Evolutionary conservation across 306 rosid genomes (phyloP).

Genomic region (Luffa acutangula): DNA sequence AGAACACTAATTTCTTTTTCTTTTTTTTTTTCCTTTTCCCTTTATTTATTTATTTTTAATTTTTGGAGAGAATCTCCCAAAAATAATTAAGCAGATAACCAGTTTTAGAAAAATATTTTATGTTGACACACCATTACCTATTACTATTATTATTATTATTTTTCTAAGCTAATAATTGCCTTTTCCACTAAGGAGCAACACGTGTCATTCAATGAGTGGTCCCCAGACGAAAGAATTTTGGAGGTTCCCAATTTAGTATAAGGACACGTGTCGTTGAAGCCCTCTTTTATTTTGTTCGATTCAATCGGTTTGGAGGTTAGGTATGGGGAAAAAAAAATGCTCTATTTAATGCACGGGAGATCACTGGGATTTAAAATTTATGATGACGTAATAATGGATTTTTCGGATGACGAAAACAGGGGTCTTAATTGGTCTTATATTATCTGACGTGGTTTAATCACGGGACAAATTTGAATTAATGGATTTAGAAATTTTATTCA

Average conservation of each 20-base stretch:
- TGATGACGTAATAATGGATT: conserved; percentile 3
- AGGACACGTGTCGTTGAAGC: conserved; percentile 28
- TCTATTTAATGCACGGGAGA: neutral
- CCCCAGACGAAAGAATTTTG: conserved; percentile 17
- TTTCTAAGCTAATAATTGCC: neutral
- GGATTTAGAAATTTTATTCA: neutral
- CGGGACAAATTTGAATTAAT: neutral
- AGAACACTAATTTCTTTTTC: neutral
- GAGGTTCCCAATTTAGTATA: conserved; percentile 3
- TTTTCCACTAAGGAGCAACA: conserved; percentile 7
- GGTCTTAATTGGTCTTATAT: neutral
- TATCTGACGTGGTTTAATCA: neutral
- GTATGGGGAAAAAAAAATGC: neutral
- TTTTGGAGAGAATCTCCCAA: neutral
- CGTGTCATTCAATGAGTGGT: conserved; percentile 31
- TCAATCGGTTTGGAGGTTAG: conserved; percentile 1
- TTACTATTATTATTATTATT: neutral
- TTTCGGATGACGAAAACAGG: neutral
- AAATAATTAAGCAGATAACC: neutral
- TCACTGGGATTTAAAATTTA: neutral
- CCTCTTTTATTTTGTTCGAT: neutral
- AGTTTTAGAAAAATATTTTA: neutral
- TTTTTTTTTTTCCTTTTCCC: neutral
- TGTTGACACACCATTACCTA: neutral
- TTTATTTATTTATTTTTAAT: no score